Conservation (phyloP, 1,284 basidiomycete species). For the Irpex sp. region DNA sequence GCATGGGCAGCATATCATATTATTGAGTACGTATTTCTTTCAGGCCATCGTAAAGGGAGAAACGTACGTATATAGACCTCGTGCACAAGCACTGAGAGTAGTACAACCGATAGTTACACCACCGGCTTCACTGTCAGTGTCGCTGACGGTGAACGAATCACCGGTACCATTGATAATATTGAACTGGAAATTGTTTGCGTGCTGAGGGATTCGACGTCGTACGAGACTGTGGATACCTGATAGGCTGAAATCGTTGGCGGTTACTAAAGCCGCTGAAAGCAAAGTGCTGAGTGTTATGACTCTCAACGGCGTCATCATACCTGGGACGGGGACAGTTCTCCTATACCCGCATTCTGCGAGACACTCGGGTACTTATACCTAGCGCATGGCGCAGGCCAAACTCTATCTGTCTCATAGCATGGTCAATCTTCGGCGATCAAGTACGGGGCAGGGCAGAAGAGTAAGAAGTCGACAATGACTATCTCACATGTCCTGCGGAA, state of each 20-base stretch:
- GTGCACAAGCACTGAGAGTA: constrained; percentile 26
- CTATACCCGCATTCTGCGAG: not conserved
- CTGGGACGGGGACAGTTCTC: not conserved
- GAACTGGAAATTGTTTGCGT: constrained; percentile 26
- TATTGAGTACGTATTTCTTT: not conserved
- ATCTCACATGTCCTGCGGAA: not conserved
- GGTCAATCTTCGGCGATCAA: not conserved
- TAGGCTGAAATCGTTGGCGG: not conserved
- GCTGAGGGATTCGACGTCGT: constrained; percentile 24
- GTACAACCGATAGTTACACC: constrained; percentile 27
- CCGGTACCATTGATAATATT: constrained; percentile 18
- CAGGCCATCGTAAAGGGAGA: not conserved
- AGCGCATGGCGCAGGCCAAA: too few relatives aligned
- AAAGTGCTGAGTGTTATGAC: not conserved
- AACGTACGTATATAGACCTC: constrained; percentile 28
- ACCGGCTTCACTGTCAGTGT: constrained; percentile 12
- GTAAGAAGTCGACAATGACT: not conserved
- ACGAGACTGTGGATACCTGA: constrained; percentile 24
- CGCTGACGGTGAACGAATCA: constrained; percentile 25
- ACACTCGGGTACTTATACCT: too few relatives aligned
- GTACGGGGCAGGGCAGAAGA: not conserved
- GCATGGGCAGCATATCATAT: too few relatives aligned
- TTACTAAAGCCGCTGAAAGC: not conserved
- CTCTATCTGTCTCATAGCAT: too few relatives aligned
- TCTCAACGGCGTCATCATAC: not conserved